Evolutionary conservation across 176 grass and related monocot species (phyloP).

Genomic region (Hyparrhenia diplandra): DNA sequence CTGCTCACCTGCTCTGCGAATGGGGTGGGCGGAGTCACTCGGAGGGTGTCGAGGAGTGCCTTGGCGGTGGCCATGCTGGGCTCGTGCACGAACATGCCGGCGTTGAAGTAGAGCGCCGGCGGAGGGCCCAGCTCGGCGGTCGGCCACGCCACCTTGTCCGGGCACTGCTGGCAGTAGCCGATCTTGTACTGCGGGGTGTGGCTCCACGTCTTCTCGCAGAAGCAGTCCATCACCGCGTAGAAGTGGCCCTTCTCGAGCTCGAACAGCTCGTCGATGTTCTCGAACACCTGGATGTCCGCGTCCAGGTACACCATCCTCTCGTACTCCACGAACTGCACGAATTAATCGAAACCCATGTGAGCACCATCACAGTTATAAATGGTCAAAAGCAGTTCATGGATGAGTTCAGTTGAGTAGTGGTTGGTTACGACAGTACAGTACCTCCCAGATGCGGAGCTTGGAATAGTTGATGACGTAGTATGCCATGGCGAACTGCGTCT

Average conservation of each 20-base stretch:
- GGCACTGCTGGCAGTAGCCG: constrained; percentile 86
- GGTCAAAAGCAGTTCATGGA: background rate
- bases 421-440: background rate
- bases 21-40: constrained; percentile 43
- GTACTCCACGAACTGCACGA: constrained; percentile 74
- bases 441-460: constrained; percentile 98
- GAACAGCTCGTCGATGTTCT: constrained; percentile 83
- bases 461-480: constrained; percentile 98
- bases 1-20: constrained; percentile 71
- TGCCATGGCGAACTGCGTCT: constrained; percentile 88
- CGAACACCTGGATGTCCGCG: constrained; percentile 86
- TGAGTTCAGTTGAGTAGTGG: background rate
- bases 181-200: constrained; percentile 81
- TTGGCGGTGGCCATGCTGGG: constrained; percentile 64
- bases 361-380: too few species aligned
- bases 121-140: constrained; percentile 60
- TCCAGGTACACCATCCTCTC: constrained; percentile 87
- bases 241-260: constrained; percentile 63
- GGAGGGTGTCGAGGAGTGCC: constrained; percentile 48
- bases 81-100: constrained; percentile 90
- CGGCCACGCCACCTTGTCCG: constrained; percentile 73
- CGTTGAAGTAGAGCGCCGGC: constrained; percentile 90
- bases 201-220: constrained; percentile 95
- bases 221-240: constrained; percentile 95
- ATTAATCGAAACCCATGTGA: background rate